phyloP scores from a whole-genome alignment of 164 flowering plant species.

The Cinnamomum micranthum region DNA sequence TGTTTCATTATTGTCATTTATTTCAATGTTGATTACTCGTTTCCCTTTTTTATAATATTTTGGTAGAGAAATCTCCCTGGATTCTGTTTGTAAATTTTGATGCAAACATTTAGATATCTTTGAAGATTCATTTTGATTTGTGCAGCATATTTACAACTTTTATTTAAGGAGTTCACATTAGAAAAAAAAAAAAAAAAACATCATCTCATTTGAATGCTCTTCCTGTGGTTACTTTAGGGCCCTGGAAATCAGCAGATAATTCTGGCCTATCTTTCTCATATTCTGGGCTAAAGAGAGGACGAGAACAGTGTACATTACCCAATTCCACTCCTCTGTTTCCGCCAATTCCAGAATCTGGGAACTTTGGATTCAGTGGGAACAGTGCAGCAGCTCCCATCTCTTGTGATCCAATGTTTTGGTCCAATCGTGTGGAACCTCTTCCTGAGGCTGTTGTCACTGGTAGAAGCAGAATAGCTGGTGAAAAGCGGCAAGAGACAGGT shows the following conservation, averaged over 20 bases:
- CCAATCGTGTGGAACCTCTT: constrained; percentile 38
- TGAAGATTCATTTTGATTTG: too few relatives aligned
- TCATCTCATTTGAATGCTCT: too few relatives aligned
- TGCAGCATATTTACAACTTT: too few relatives aligned
- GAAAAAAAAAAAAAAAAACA: too few relatives aligned
- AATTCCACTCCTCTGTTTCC: constrained; percentile 30
- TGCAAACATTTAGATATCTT: neutral
- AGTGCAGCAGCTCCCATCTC: constrained; percentile 36
- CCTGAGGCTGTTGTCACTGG: constrained; percentile 40
- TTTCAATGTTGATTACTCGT: too few relatives aligned
- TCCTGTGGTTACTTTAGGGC: constrained; percentile 28
- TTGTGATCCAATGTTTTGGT: constrained; percentile 41
- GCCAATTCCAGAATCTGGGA: constrained; percentile 29
- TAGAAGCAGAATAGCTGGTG: constrained; percentile 37
- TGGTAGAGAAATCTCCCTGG: too few relatives aligned
- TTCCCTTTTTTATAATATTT: too few relatives aligned
- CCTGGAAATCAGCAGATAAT: constrained; percentile 60
- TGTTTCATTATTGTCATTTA: too few relatives aligned
- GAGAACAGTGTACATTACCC: constrained; percentile 47
- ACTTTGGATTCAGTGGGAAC: constrained; percentile 35
- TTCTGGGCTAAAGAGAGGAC: constrained; percentile 44
- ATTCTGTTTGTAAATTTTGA: neutral
- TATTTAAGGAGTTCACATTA: too few relatives aligned
- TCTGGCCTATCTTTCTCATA: constrained; percentile 43
- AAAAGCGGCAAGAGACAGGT: constrained; percentile 50